Evolutionary conservation across 192 early-diverging fungal genomes (phyloP).

Genomic region (Linnemannia hyalina): DNA sequence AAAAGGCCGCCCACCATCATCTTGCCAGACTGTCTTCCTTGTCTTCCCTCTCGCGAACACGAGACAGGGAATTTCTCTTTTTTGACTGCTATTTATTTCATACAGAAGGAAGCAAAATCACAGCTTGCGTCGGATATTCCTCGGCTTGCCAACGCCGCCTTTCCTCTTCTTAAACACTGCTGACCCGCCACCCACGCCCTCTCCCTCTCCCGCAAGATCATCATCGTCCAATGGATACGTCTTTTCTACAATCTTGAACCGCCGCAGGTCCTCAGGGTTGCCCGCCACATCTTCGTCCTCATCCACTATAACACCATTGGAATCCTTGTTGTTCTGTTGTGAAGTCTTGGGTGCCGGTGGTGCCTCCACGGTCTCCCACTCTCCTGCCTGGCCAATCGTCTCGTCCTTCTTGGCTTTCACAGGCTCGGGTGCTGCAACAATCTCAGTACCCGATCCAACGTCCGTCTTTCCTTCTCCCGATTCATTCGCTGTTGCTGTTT

Average conservation of each 20-base stretch:
- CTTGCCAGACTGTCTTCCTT: not conserved
- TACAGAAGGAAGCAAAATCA: not conserved
- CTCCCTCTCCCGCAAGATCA: constrained; percentile 2
- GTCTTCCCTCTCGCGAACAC: no score
- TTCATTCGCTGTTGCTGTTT: not conserved
- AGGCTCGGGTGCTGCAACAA: not conserved
- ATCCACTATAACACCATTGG: not conserved
- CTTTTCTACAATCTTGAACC: constrained; percentile 69
- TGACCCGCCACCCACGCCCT: not conserved
- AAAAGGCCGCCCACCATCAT: not conserved
- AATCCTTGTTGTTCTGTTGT: not conserved
- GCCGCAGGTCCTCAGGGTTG: constrained; percentile 62
- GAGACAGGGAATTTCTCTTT: not conserved
- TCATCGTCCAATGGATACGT: constrained; percentile 55
- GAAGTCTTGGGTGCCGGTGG: constrained; percentile 14
- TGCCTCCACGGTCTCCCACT: constrained; percentile 55
- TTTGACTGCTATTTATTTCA: not conserved
- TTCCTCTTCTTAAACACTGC: constrained; percentile 69
- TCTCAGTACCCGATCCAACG: not conserved
- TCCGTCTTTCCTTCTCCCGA: not conserved
- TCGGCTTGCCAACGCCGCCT: constrained; percentile 36
- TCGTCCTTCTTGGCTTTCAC: constrained; percentile 19
- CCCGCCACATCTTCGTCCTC: constrained; percentile 61
- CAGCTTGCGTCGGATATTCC: constrained; percentile 57
- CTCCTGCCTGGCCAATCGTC: constrained; percentile 46